phyloP scores from a whole-genome alignment of 2,329 filamentous ascomycete species.

The Pseudocercospora vitis region DNA sequence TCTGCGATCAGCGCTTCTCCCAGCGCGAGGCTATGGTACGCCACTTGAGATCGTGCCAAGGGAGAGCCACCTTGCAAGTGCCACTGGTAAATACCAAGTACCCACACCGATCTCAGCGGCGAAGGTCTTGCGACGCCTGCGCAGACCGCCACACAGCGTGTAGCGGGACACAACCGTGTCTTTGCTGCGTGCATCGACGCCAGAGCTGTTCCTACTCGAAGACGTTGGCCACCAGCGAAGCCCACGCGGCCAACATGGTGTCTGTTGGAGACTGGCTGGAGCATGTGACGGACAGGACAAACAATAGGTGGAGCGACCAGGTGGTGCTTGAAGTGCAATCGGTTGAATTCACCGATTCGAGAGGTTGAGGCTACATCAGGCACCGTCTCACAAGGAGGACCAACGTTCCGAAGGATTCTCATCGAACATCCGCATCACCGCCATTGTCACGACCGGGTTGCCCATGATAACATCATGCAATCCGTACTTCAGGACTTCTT shows the following conservation, averaged over 20 bases:
- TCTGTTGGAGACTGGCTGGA: not conserved
- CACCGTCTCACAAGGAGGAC: too few relatives aligned
- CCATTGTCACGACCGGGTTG: conserved; percentile 55
- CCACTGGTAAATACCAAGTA: not conserved
- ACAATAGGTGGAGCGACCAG: not conserved
- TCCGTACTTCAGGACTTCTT: conserved; percentile 58
- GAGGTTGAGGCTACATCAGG: not conserved
- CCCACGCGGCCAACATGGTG: not conserved
- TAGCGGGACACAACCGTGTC: not conserved
- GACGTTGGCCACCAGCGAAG: not conserved
- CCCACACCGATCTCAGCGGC: not conserved
- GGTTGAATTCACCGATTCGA: not conserved
- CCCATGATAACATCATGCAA: conserved; percentile 61
- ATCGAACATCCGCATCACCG: conserved; percentile 52
- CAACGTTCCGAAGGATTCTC: too few relatives aligned
- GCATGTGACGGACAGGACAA: not conserved
- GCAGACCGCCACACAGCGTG: not conserved
- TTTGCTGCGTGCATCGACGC: not conserved
- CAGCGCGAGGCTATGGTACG: not conserved
- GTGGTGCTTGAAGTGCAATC: not conserved
- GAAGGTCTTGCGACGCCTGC: not conserved
- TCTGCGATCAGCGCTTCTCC: not conserved
- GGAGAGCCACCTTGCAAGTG: not conserved
- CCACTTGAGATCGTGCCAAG: not conserved
- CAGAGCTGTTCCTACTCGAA: not conserved